phyloP scores from a whole-genome alignment of 345 rosid genomes.

The Sisymbrium irio region DNA sequence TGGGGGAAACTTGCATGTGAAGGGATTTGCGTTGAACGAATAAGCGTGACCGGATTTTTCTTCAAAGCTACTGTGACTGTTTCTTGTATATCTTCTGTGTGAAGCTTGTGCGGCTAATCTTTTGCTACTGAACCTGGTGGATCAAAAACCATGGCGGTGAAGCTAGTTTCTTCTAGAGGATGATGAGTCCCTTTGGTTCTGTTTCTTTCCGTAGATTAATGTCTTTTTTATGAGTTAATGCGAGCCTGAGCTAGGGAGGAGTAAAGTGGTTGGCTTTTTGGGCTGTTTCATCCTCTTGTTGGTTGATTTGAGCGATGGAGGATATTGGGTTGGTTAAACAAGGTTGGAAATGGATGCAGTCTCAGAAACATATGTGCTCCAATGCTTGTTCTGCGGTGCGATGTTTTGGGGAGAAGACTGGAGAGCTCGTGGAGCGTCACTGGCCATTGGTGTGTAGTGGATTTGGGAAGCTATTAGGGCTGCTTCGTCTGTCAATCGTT shows the following conservation, averaged over 20 bases:
- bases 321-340: slow-evolving; percentile 85
- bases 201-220: neutral
- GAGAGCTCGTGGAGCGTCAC: slow-evolving; percentile 62
- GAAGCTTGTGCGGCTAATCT: slow-evolving; percentile 16
- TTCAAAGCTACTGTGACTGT: slow-evolving; percentile 2
- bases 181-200: slow-evolving; percentile 18
- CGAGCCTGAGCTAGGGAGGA: neutral
- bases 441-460: slow-evolving; percentile 86
- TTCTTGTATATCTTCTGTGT: slow-evolving; percentile 15
- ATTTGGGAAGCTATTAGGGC: slow-evolving; percentile 46
- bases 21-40: slow-evolving; percentile 53
- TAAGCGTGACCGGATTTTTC: slow-evolving; percentile 45
- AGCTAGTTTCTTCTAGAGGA: too few species aligned
- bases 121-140: neutral
- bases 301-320: slow-evolving; percentile 50
- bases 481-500: slow-evolving; percentile 44
- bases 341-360: slow-evolving; percentile 83
- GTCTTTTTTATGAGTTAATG: slow-evolving; percentile 13
- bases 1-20: slow-evolving; percentile 55
- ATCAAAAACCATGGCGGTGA: slow-evolving; percentile 4
- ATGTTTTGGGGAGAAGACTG: slow-evolving; percentile 51
- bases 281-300: neutral
- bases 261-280: neutral
- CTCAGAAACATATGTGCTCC: slow-evolving; percentile 59
- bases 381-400: slow-evolving; percentile 41